Evolutionary conservation across 2,329 filamentous ascomycete species (phyloP), one percentile per base, ranked within the genome.

Genomic region (Verticillium isaacii): DNA sequence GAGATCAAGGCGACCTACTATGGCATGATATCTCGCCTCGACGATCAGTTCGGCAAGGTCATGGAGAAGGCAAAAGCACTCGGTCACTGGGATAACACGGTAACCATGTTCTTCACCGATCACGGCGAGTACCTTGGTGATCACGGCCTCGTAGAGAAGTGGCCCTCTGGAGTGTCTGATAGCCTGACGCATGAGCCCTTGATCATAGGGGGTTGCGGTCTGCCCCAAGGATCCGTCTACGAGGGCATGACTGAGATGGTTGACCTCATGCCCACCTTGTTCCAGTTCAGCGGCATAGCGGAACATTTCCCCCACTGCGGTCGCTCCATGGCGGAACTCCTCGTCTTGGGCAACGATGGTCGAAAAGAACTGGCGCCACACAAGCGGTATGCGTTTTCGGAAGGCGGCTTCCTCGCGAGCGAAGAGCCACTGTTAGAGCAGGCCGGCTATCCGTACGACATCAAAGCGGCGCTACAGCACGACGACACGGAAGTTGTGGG

Each of bases 121-220:
- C 78, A 79, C 61, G 79, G 78, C 3, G 78, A 82, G 59, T 82
- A 77, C 58, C 73, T 82, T 0, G 79, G 78, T 14, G 78, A 82
- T 59, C 72, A 80, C 59, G 78, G 78, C 0, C 67, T 81, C 14
- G 77, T 82, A 25, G 79, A 82, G 66, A 82, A 82, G 61, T 81
- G 79, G 78, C 78, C 77, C 0, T 78, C 75, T 0, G 78, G 75
- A 2, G 65, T 80, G 0, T 78, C 74, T 0, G 75, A 80, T 36
- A 71, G 72, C 1, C 70, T 82, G 1, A 71, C 75, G 0, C 77
- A 76, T 17, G 76, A 80, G 58, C 80, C 78, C 0, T 68, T 81
- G 0, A 75, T 81, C 25, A 71, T 81, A 17, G 78, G 72, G 1
- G 78, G 78, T 0, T 76, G 69, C 0, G 77, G 77, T 0, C 61